Conservation (phyloP, 2,329 filamentous ascomycete genomes). For the Exophiala dermatitidis region DNA sequence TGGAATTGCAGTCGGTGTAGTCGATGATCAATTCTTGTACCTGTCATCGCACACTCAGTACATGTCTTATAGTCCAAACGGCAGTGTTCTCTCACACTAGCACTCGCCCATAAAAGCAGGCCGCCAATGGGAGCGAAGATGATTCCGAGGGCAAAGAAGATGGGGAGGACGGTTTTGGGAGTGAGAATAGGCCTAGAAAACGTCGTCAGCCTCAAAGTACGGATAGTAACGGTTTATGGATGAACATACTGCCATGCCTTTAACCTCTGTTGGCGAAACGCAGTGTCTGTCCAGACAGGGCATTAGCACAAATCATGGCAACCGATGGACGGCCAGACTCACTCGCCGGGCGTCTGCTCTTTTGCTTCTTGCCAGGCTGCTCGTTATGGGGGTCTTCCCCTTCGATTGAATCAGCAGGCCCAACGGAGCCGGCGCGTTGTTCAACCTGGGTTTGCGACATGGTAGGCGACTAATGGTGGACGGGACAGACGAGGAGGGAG, state of each 20-base stretch:
- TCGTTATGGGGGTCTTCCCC: constrained; percentile 38
- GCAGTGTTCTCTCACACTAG: constrained; percentile 50
- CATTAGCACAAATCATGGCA: constrained; percentile 9
- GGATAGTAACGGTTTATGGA: constrained; percentile 8
- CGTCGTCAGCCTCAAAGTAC: constrained; percentile 19
- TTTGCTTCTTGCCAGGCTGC: constrained; percentile 63
- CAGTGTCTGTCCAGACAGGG: constrained; percentile 61
- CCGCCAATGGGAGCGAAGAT: constrained; percentile 93
- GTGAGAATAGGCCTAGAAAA: constrained; percentile 75
- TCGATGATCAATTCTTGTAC: constrained; percentile 87
- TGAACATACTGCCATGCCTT: constrained; percentile 92
- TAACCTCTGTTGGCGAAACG: constrained; percentile 90
- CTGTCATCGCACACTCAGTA: constrained; percentile 40
- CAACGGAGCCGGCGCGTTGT: constrained; percentile 16
- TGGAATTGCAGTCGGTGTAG: constrained; percentile 67
- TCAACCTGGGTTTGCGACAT: constrained; percentile 41
- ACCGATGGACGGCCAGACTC: constrained; percentile 30
- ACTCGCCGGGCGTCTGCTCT: constrained; percentile 90
- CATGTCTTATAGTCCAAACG: not conserved
- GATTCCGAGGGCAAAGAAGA: constrained; percentile 84
- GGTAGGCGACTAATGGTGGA: constrained; percentile 10
- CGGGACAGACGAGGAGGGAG: not conserved
- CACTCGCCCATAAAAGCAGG: constrained; percentile 75
- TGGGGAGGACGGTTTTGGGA: constrained; percentile 82
- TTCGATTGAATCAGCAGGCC: constrained; percentile 36